Conservation (phyloP, 129 eudicot species). For the Escallonia herrerae region DNA sequence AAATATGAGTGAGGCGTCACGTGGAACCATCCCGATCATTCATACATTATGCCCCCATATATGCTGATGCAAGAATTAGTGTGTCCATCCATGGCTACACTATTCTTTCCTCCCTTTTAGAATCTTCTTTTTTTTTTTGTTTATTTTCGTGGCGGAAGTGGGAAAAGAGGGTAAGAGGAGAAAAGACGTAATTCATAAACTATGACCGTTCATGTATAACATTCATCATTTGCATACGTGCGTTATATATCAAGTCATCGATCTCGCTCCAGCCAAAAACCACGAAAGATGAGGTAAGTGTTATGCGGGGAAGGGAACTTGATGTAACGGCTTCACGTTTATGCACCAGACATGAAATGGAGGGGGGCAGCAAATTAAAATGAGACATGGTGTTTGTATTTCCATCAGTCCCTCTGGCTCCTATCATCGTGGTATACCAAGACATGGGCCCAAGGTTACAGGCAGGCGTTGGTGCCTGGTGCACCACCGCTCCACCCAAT, state of each 20-base stretch:
- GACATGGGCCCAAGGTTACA: background rate
- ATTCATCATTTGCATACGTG: too few relatives aligned
- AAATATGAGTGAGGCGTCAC: too few relatives aligned
- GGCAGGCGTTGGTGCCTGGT: constrained; percentile 8
- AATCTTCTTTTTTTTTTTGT: background rate
- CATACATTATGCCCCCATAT: too few relatives aligned
- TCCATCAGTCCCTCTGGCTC: background rate
- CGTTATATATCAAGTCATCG: too few relatives aligned
- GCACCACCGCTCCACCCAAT: constrained; percentile 15
- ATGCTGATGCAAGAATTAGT: background rate
- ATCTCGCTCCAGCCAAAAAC: too few relatives aligned
- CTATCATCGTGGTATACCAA: background rate
- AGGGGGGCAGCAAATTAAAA: background rate
- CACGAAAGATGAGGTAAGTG: background rate
- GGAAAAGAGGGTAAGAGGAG: background rate
- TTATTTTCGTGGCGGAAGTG: background rate
- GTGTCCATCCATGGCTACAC: constrained; percentile 13
- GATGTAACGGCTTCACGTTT: background rate
- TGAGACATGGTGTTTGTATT: background rate
- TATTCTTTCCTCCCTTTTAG: background rate
- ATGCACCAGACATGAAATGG: constrained; percentile 6
- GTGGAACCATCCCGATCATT: too few relatives aligned
- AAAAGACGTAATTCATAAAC: too few relatives aligned
- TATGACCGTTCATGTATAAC: too few relatives aligned
- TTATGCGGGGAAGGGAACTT: constrained; percentile 18